Percentiles rank a stretch among this genome's conserved stretches.
Evolutionary conservation across 257 asterid species (phyloP).

Genomic region (Nicotiana noctiflora): DNA sequence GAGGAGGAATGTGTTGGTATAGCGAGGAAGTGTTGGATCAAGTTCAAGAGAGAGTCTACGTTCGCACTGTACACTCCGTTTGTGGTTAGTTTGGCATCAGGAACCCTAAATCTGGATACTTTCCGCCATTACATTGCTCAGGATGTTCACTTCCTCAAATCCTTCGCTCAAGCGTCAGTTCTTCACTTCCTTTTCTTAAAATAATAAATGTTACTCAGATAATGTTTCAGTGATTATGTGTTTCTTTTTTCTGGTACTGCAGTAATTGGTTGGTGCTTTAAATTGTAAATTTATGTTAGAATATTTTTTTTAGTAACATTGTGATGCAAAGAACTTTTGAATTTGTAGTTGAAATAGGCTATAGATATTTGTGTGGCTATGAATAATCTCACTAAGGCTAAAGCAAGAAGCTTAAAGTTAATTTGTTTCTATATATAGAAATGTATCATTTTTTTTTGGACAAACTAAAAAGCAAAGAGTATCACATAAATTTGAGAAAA

Average conservation of each 20-base stretch:
- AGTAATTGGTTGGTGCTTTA: neutral
- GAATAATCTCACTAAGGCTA: too few species aligned
- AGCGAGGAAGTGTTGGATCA: slow-evolving; percentile 68
- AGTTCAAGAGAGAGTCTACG: slow-evolving; percentile 44
- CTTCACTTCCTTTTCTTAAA: neutral
- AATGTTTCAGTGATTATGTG: neutral
- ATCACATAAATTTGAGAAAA: too few species aligned
- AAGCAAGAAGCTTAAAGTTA: too few species aligned
- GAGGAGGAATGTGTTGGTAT: slow-evolving; percentile 41
- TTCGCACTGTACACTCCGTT: slow-evolving; percentile 73
- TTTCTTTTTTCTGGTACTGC: neutral
- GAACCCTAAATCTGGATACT: slow-evolving; percentile 53
- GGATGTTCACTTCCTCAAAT: slow-evolving; percentile 69
- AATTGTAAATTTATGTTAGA: neutral
- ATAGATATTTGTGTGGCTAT: too few species aligned
- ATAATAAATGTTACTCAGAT: neutral
- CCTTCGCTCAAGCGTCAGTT: slow-evolving; percentile 73
- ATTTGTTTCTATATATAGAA: too few species aligned
- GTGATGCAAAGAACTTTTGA: too few species aligned
- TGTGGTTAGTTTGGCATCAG: slow-evolving; percentile 72
- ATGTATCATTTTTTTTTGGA: too few species aligned
- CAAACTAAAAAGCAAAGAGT: too few species aligned
- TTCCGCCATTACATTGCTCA: slow-evolving; percentile 77
- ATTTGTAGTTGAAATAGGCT: too few species aligned
- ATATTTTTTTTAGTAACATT: neutral